Conservation (phyloP, 805 yeast genomes). For the Tetrapisispora namnaoensis region DNA sequence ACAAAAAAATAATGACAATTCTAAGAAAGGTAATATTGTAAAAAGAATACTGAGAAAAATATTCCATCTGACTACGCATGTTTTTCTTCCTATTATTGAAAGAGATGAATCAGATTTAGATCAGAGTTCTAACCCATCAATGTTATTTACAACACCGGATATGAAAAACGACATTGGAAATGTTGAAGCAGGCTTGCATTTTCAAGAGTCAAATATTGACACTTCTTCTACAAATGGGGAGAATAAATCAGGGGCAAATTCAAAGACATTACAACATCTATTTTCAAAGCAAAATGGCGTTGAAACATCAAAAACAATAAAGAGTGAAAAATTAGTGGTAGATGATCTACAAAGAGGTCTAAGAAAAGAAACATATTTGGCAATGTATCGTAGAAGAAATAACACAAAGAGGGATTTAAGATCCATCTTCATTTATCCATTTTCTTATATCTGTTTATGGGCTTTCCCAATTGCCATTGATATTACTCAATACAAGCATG, state of each 20-base stretch:
- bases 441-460: conserved; percentile 76
- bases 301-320: neutral
- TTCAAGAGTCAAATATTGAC: neutral
- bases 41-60: neutral
- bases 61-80: neutral
- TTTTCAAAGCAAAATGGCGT: neutral
- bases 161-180: neutral
- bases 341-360: conserved; percentile 1
- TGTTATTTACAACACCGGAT: neutral
- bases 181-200: conserved; percentile 2
- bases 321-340: neutral
- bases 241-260: neutral
- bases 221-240: neutral
- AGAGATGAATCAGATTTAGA: neutral
- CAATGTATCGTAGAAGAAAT: conserved; percentile 52
- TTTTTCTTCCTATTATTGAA: neutral
- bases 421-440: conserved; percentile 73
- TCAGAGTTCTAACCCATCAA: neutral
- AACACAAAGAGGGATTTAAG: conserved; percentile 70
- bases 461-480: conserved; percentile 65
- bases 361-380: conserved; percentile 46
- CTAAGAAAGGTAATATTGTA: neutral
- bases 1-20: neutral
- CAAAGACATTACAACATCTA: neutral
- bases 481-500: conserved; percentile 44